Evolutionary conservation across 2,329 filamentous ascomycete genomes (phyloP).

Genomic region (Calonectria pauciramosa): DNA sequence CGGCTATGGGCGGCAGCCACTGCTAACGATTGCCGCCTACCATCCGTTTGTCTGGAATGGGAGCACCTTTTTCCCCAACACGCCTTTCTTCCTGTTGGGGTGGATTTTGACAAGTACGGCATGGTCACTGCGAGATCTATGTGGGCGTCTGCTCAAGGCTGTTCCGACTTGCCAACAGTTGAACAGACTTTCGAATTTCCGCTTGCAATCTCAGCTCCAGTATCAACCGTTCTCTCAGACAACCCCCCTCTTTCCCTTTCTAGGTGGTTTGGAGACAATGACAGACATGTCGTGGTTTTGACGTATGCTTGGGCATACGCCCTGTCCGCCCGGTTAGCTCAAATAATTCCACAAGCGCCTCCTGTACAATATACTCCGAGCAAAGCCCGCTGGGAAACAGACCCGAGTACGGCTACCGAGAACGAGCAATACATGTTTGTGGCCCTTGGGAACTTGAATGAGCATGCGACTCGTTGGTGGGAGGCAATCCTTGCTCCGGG

Average conservation of each 20-base stretch:
- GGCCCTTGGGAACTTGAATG: background rate
- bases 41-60: too few relatives aligned
- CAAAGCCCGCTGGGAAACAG: background rate
- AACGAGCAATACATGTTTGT: background rate
- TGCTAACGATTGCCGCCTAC: too few relatives aligned
- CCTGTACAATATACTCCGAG: conserved; percentile 23
- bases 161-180: too few relatives aligned
- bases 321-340: conserved; percentile 24
- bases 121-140: too few relatives aligned
- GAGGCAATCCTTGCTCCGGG: conserved; percentile 24
- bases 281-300: conserved; percentile 21
- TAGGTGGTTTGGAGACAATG: conserved; percentile 18
- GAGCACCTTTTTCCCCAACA: too few relatives aligned
- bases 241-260: background rate
- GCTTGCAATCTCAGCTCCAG: too few relatives aligned
- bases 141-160: too few relatives aligned
- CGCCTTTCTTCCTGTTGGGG: too few relatives aligned
- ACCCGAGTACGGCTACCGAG: background rate
- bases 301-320: conserved; percentile 28
- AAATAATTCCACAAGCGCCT: conserved; percentile 12
- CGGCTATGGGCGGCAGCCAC: too few relatives aligned
- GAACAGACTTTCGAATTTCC: too few relatives aligned
- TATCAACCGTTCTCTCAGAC: too few relatives aligned
- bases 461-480: conserved; percentile 29
- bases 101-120: too few relatives aligned